Base-by-base conservation (phyloP, 176 grass and related monocot genomes). In the Cocos nucifera region DNA sequence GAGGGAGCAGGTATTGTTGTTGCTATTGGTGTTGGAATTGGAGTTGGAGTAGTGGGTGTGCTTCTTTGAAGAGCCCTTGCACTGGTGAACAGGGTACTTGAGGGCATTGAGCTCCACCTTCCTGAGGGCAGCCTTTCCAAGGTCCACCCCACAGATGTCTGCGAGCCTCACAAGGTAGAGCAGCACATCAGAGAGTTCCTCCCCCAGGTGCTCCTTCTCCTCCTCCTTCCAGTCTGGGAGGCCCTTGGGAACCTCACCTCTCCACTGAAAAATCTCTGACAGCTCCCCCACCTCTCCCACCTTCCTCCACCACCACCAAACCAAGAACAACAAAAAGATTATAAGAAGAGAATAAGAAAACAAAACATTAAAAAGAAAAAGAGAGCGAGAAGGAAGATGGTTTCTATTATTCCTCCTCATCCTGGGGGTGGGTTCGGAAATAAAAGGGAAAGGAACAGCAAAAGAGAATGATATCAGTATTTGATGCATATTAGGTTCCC, bases 201-300 rank as follows among this genome's bases (percentile, higher is more conserved):
- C 90, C 17, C 90, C 90, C 69, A 95, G 68, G 63, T 95, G 90
- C 62, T 76, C 82, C 79, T 86, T 89, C 71, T 89, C 90, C 2
- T 22, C 71, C 49, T 83, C 70, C 1, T 72, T 86, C 90, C 90
- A 95, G 16, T 63, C 90, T 6, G 86, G 85, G 4, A 95, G 71
- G 49, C 85, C 85, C 59, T 89, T 95, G 32, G 90, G 82, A n/a
- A 95, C 90, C 82, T 95, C 90, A 6, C 86, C 90, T 73, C 83
- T 95, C 90, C 90, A 95, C 67, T 95, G 90, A 62, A 95, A 95
- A 57, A 95, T 83, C 79, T 95, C 90, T 50, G 90, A 95, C 5
- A 95, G 79, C 63, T 95, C 90, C 48, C 90, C 90, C 4, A 95
- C 74, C 82, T 95, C 90, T 44, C 90, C 90, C 27, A 95, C 90